A percentile compares a stretch with the other conserved stretches of the same genome.
Evolutionary conservation across 2,329 filamentous ascomycete species (phyloP).

Genomic region (Fusarium torreyae): DNA sequence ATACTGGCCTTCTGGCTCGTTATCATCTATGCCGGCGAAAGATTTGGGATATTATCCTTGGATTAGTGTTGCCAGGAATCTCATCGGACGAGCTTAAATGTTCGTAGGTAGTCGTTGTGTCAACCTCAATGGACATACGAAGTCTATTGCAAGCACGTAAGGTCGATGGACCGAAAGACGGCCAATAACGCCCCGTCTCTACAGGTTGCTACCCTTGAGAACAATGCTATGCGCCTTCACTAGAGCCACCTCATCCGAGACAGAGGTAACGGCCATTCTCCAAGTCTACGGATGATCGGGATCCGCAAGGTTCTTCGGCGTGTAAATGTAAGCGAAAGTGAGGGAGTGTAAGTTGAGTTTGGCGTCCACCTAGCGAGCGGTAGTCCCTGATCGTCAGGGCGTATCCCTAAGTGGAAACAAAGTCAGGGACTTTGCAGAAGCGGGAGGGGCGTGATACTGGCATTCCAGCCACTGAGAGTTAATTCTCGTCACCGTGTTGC

Average conservation of each 20-base stretch:
- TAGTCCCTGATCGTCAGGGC: constrained; percentile 16
- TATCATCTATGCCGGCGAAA: not conserved
- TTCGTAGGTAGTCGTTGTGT: not conserved
- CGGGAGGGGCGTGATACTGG: constrained; percentile 20
- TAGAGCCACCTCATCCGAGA: too few species aligned
- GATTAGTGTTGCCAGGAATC: not conserved
- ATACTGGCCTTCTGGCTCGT: constrained; percentile 1
- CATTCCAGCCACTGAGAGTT: constrained; percentile 9
- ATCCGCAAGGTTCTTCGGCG: not conserved
- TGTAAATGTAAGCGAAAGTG: not conserved
- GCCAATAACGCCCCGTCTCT: too few species aligned
- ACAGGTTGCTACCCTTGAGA: too few species aligned
- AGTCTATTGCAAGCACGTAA: not conserved
- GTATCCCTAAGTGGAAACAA: constrained; percentile 3
- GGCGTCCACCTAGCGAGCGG: not conserved
- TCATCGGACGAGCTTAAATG: not conserved
- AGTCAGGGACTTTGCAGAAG: constrained; percentile 22
- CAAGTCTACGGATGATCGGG: not conserved
- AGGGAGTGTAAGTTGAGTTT: not conserved
- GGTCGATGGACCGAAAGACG: too few species aligned
- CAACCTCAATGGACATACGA: not conserved
- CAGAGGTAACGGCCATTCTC: too few species aligned
- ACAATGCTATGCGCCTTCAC: too few species aligned
- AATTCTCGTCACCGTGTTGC: constrained; percentile 3
- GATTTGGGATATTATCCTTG: not conserved